Evolutionary conservation across 2,329 filamentous ascomycete species (phyloP), one percentile per base, ranked within the genome.

Genomic region (Colletotrichum cereale): DNA sequence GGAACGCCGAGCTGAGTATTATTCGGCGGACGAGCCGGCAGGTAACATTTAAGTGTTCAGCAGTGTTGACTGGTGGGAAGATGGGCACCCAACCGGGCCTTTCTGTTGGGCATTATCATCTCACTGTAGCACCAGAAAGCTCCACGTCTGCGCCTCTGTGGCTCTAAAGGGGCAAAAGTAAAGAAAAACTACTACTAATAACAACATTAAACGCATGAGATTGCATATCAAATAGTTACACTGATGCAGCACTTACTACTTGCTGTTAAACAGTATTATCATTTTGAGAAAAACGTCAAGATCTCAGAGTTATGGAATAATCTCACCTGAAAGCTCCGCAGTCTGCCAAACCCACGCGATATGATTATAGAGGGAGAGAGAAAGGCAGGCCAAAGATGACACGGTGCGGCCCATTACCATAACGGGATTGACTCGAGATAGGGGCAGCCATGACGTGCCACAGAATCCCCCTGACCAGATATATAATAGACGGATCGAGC

Each of bases 271-370:
- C n/a, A n/a, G n/a, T n/a, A n/a, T n/a, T n/a, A n/a, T n/a, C n/a
- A n/a, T n/a, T n/a, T n/a, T n/a, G n/a, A n/a, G n/a, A n/a, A n/a
- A n/a, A n/a, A n/a, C n/a, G n/a, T n/a, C n/a, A n/a, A n/a, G n/a
- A n/a, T n/a, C n/a, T n/a, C n/a, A n/a, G n/a, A n/a, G n/a, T n/a
- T n/a, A n/a, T n/a, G n/a, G n/a, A n/a, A n/a, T n/a, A n/a, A n/a
- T n/a, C n/a, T n/a, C 44, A 47, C n/a, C 44, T n/a, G 44, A 47
- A 47, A 47, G 44, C 44, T 47, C 44, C 44, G n/a, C 44, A 47
- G n/a, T 7, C 44, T 7, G 44, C 44, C 44, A 47, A 47, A 47
- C 44, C 44, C 44, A 47, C 44, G 44, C 18, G 2, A n/a, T 47
- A 47, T 47, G 44, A 47, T 47, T n/a, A 18, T 16, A 47, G 44